Evolutionary conservation across 768 basidiomycete species (phyloP).

Genomic region (Termitomyces sp.): DNA sequence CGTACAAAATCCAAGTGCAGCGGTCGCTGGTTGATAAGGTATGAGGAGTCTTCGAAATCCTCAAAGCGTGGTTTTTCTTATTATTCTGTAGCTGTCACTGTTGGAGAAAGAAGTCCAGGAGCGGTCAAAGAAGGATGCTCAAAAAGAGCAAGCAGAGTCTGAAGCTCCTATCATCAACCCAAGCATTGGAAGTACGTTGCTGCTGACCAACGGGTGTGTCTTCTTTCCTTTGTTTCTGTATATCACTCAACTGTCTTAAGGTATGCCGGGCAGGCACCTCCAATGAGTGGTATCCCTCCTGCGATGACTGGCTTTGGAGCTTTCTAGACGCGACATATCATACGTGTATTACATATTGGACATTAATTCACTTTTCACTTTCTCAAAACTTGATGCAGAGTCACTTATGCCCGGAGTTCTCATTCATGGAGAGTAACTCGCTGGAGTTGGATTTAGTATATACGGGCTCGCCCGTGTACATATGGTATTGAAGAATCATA

Average conservation of each 20-base stretch:
- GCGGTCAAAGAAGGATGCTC: conserved; percentile 76
- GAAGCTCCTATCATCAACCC: conserved; percentile 88
- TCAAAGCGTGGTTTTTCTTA: neutral
- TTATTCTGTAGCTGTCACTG: conserved; percentile 46
- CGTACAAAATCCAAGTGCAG: conserved; percentile 86
- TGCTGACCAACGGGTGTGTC: conserved; percentile 75
- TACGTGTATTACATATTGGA: conserved; percentile 23
- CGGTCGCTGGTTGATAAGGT: conserved; percentile 77
- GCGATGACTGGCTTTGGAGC: conserved; percentile 65
- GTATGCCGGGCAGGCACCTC: conserved; percentile 60
- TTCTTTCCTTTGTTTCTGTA: conserved; percentile 5
- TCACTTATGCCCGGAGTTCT: neutral
- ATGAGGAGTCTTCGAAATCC: conserved; percentile 3
- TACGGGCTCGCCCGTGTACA: neutral
- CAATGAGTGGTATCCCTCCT: conserved; percentile 67
- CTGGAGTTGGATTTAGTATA: neutral
- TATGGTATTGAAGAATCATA: conserved; percentile 5
- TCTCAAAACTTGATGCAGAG: neutral
- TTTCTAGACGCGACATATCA: conserved; percentile 20
- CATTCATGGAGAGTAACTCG: no score
- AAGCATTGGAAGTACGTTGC: conserved; percentile 48
- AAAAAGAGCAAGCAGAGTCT: conserved; percentile 87
- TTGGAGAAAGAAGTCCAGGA: conserved; percentile 91
- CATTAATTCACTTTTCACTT: conserved; percentile 11
- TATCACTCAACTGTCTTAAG: conserved; percentile 24